Percentiles rank a stretch among this genome's conserved stretches.
Conservation (phyloP, 1,284 basidiomycete genomes). For the Ceratorhiza oryzae-sativae region DNA sequence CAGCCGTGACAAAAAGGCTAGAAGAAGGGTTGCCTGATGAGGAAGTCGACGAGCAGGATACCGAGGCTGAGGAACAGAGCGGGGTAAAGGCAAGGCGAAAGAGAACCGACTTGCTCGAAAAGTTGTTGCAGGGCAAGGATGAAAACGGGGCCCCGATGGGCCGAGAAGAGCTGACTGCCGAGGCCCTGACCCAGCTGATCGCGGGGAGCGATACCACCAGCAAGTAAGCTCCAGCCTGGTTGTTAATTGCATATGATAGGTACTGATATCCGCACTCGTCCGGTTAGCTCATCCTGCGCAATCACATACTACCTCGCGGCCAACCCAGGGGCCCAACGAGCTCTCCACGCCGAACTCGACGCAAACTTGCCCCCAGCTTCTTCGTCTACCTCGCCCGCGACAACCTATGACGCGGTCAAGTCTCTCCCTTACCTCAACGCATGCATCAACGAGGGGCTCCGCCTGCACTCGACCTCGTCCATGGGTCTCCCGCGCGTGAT, state of each 20-base stretch:
- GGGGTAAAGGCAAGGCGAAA: constrained; percentile 87
- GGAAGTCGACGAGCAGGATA: constrained; percentile 78
- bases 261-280: constrained; percentile 10
- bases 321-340: constrained; percentile 69
- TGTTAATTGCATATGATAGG: constrained; percentile 27
- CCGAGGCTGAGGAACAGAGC: constrained; percentile 79
- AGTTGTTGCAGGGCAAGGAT: constrained; percentile 79
- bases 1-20: constrained; percentile 79
- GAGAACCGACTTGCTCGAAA: constrained; percentile 79
- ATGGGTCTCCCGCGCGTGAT: constrained; percentile 83
- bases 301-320: constrained; percentile 83
- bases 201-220: constrained; percentile 86
- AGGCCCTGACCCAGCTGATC: constrained; percentile 85
- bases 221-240: constrained; percentile 61
- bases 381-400: constrained; percentile 57
- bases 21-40: constrained; percentile 55
- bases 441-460: constrained; percentile 82
- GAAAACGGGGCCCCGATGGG: constrained; percentile 81
- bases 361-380: constrained; percentile 69
- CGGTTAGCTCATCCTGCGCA: constrained; percentile 75
- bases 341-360: constrained; percentile 83
- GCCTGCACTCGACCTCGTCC: constrained; percentile 72
- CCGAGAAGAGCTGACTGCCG: constrained; percentile 81
- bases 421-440: constrained; percentile 77
- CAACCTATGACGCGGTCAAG: constrained; percentile 67